These are phyloP conservation scores for Plasmodium gonderi DNA, from an alignment of 169 alveolate genomes.

Conservation along the genomic window DNA sequence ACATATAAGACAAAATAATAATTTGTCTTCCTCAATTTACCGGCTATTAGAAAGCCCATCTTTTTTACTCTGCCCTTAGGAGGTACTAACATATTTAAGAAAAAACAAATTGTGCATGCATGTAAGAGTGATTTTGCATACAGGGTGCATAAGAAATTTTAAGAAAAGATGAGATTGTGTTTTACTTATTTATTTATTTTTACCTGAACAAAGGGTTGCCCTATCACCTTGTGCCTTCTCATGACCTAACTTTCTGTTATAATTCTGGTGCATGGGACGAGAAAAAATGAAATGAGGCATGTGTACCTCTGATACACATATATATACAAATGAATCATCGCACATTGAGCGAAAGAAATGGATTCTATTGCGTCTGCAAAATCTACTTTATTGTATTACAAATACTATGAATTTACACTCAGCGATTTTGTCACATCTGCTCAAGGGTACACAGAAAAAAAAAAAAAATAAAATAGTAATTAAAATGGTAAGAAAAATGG, in stretches of 20 bases:
- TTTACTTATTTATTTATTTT: background rate
- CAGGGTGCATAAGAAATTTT: background rate
- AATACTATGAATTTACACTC: constrained; percentile 55
- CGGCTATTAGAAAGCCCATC: constrained; percentile 51
- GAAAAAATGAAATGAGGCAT: background rate
- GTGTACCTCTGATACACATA: background rate
- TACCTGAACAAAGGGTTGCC: constrained; percentile 40
- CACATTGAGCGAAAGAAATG: background rate
- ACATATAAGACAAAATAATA: background rate
- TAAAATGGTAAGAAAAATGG: background rate
- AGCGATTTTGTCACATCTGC: constrained; percentile 33
- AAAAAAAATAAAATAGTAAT: background rate
- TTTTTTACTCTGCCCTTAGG: constrained; percentile 35
- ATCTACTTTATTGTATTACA: constrained; percentile 9
- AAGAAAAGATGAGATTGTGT: background rate
- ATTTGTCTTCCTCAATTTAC: background rate
- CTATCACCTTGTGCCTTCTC: background rate
- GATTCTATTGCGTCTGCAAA: background rate
- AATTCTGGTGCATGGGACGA: background rate
- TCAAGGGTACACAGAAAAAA: background rate
- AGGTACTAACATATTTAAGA: constrained; percentile 11
- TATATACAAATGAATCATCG: background rate
- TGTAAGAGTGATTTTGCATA: background rate
- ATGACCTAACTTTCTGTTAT: constrained; percentile 18
- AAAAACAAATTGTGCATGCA: background rate